phyloP scores from a whole-genome alignment of 208 protist species.

The Trypanosoma brucei region DNA sequence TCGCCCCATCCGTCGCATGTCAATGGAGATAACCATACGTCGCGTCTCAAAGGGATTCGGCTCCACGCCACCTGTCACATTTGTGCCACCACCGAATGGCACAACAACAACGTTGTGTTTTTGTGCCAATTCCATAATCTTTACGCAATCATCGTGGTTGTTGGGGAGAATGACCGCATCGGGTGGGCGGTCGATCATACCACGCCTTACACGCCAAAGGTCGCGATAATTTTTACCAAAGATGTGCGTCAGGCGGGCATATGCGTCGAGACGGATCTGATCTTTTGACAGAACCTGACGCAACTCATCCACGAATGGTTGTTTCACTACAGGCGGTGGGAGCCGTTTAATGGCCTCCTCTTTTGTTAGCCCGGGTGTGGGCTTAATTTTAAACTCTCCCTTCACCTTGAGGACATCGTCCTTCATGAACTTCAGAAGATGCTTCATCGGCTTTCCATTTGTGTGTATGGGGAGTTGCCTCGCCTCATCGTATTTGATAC shows the following conservation, averaged over 20 bases:
- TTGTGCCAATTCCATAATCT: slow-evolving; percentile 77
- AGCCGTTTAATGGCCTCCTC: slow-evolving; percentile 71
- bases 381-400: slow-evolving; percentile 34
- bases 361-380: slow-evolving; percentile 64
- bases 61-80: slow-evolving; percentile 89
- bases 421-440: slow-evolving; percentile 76
- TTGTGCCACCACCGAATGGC: slow-evolving; percentile 93
- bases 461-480: slow-evolving; percentile 57
- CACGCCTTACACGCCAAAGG: slow-evolving; percentile 85
- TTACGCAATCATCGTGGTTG: slow-evolving; percentile 82
- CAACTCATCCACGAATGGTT: slow-evolving; percentile 75
- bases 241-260: slow-evolving; percentile 80
- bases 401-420: slow-evolving; percentile 56
- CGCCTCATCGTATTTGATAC: slow-evolving; percentile 68
- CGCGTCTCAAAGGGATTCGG: slow-evolving; percentile 77
- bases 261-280: slow-evolving; percentile 70
- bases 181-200: slow-evolving; percentile 83
- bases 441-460: slow-evolving; percentile 75
- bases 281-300: slow-evolving; percentile 31
- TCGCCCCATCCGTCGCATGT: slow-evolving; percentile 91
- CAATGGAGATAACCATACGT: slow-evolving; percentile 90
- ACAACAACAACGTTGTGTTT: slow-evolving; percentile 91
- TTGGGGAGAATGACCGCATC: slow-evolving; percentile 90
- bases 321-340: slow-evolving; percentile 60
- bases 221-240: slow-evolving; percentile 93